Evolutionary conservation across 2,329 filamentous ascomycete genomes (phyloP).

Genomic region (Claviceps sp.): DNA sequence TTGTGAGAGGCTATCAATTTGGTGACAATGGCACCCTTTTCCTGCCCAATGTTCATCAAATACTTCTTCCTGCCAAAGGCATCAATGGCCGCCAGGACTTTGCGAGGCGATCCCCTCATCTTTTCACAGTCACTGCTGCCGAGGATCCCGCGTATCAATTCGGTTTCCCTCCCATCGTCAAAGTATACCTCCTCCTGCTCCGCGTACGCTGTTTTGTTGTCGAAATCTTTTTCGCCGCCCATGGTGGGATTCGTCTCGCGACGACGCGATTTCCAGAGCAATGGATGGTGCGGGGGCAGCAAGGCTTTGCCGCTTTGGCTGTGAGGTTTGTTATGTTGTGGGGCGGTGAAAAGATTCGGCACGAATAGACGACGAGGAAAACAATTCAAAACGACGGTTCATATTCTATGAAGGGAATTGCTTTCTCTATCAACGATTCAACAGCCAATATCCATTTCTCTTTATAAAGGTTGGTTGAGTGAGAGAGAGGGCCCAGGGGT

Average conservation of each 20-base stretch:
- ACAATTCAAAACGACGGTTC: too few relatives aligned
- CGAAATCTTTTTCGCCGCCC: constrained; percentile 14
- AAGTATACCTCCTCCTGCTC: constrained; percentile 33
- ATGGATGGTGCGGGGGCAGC: neutral
- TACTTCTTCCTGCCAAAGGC: constrained; percentile 39
- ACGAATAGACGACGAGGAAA: too few relatives aligned
- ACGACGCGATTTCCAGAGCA: too few relatives aligned
- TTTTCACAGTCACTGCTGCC: constrained; percentile 45
- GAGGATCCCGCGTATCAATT: constrained; percentile 58
- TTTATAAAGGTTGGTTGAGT: too few relatives aligned
- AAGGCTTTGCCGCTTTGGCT: neutral
- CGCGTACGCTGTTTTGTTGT: constrained; percentile 25
- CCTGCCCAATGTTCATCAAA: constrained; percentile 67
- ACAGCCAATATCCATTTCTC: too few relatives aligned
- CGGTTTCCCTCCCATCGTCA: constrained; percentile 61
- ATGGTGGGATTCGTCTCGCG: neutral
- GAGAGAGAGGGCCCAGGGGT: too few relatives aligned
- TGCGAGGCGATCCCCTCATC: constrained; percentile 48
- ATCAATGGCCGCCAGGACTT: constrained; percentile 57
- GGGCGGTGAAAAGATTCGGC: too few relatives aligned
- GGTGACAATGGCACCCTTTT: constrained; percentile 59
- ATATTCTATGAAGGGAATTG: too few relatives aligned
- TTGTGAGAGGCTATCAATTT: constrained; percentile 54
- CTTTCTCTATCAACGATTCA: too few relatives aligned
- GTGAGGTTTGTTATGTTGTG: neutral